Conservation (phyloP, 192 early-diverging fungal species). For the Paraglomus brasilianum region DNA sequence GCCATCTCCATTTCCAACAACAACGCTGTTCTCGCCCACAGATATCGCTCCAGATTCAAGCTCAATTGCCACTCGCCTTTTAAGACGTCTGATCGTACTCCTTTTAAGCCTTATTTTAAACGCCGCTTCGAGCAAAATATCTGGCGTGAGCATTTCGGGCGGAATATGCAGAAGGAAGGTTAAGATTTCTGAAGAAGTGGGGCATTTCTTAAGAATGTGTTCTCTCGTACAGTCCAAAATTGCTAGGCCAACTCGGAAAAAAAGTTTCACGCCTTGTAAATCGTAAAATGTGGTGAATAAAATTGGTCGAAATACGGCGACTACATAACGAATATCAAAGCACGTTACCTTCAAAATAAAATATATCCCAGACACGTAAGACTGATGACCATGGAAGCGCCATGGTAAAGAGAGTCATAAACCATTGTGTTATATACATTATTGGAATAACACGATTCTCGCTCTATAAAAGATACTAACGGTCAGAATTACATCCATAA, state of each 20-base stretch:
- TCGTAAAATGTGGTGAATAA: not conserved
- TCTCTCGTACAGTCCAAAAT: slow-evolving; percentile 64
- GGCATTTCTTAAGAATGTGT: slow-evolving; percentile 72
- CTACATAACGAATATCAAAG: not conserved
- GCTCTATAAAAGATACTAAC: slow-evolving; percentile 39
- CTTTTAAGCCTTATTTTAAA: slow-evolving; percentile 62
- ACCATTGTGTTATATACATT: slow-evolving; percentile 95
- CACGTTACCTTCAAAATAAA: slow-evolving; percentile 68
- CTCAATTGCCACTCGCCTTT: slow-evolving; percentile 7
- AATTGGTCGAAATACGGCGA: slow-evolving; percentile 1
- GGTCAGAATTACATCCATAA: not conserved
- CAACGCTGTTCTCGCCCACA: not conserved
- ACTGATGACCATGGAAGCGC: slow-evolving; percentile 85
- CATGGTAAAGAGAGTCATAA: slow-evolving; percentile 87
- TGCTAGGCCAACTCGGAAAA: slow-evolving; percentile 79
- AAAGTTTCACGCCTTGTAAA: slow-evolving; percentile 68
- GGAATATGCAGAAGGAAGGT: slow-evolving; percentile 81
- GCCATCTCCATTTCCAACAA: not conserved
- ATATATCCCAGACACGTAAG: slow-evolving; percentile 91
- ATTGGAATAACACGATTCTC: slow-evolving; percentile 76
- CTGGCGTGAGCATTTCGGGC: slow-evolving; percentile 55
- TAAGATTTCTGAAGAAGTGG: slow-evolving; percentile 71
- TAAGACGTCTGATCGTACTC: slow-evolving; percentile 14
- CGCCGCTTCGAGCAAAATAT: slow-evolving; percentile 66
- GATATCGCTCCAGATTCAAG: not conserved